Conservation (phyloP, 129 eudicot genomes). For the Smallanthus sonchifolius region DNA sequence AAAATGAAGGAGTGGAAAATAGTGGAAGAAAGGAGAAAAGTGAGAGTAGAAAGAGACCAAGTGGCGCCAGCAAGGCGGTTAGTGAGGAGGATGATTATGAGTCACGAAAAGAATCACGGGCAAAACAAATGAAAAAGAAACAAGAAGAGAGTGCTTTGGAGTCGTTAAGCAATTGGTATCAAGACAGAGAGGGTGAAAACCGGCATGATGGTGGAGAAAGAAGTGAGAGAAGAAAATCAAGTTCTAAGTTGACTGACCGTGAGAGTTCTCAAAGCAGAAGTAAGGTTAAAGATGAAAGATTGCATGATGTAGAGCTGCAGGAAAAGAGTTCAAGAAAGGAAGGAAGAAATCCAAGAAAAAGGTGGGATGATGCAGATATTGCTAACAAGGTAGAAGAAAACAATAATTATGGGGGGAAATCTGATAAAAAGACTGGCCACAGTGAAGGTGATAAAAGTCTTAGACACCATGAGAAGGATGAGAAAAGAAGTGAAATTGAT, state of each 20-base stretch:
- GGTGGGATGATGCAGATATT: slow-evolving; percentile 63
- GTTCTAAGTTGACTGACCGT: slow-evolving; percentile 44
- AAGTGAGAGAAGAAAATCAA: slow-evolving; percentile 51
- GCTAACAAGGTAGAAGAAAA: slow-evolving; percentile 39
- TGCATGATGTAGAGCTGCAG: slow-evolving; percentile 33
- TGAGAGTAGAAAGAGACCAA: slow-evolving; percentile 60
- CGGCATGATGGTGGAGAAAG: slow-evolving; percentile 57
- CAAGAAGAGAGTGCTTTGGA: slow-evolving; percentile 64
- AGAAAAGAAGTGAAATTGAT: slow-evolving; percentile 46
- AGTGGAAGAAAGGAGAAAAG: slow-evolving; percentile 56
- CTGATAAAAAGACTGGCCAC: slow-evolving; percentile 13
- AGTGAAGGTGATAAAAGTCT: too few species aligned
- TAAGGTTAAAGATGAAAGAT: slow-evolving; percentile 49
- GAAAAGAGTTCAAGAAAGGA: slow-evolving; percentile 47
- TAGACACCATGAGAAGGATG: slow-evolving; percentile 40
- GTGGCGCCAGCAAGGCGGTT: slow-evolving; percentile 57
- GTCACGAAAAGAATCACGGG: background rate
- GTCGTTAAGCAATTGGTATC: slow-evolving; percentile 76
- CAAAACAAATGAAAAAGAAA: slow-evolving; percentile 57
- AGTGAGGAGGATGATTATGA: slow-evolving; percentile 77
- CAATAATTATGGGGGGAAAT: slow-evolving; percentile 30
- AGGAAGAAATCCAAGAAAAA: slow-evolving; percentile 48
- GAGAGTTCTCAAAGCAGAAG: slow-evolving; percentile 41
- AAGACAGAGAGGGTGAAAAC: slow-evolving; percentile 71
- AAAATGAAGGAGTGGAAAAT: slow-evolving; percentile 55